Evolutionary conservation across 441 rosid species (phyloP), one percentile per base, ranked within the genome.

Genomic region (Jatropha podagrica): DNA sequence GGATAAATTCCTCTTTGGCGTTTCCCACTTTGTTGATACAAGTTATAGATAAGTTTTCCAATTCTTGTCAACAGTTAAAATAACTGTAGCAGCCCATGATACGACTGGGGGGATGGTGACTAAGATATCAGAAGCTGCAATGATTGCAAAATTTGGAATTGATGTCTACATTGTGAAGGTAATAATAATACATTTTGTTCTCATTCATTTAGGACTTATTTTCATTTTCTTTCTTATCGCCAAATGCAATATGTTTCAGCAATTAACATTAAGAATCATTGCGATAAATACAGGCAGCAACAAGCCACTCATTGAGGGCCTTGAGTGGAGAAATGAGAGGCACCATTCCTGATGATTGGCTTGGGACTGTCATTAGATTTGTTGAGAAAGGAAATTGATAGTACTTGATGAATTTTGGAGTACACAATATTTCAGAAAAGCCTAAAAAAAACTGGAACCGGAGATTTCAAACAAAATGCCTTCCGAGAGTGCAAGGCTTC

Each of bases 101-200:
- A 94, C 98, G 44, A 96, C 98, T 0, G 97, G 98, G 26, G 99
- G 97, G 17, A 96, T 94, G 99, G 86, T 12, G 75, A 89, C 98
- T 62, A 94, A 96, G 86, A 91, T 96, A 80, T 77, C 86, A 14
- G 97, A 94, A 87, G 99, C 99, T 54, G 98, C 96, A 52, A 77
- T 86, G 88, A 96, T 92, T 69, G 99, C 97, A 15, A 95, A 92
- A 71, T 90, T 87, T 9, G 98, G 98, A 61, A 89, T 95, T 6
- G 94, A 93, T 73, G 98, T 94, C 65, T 94, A 92, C 82, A 96
- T 94, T 66, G 97, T 94, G 9, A 87, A 96, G 98, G 98, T 89
- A 76, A 51, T 13, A 40, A 54, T 18, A 49, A 18, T 40, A 17
- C 55, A 49, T 1, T 37, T 40, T 20, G n/a, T 3, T 58, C 2